Conservation (phyloP, 148 eudicot genomes). For the Mesembryanthemum crystallinum region DNA sequence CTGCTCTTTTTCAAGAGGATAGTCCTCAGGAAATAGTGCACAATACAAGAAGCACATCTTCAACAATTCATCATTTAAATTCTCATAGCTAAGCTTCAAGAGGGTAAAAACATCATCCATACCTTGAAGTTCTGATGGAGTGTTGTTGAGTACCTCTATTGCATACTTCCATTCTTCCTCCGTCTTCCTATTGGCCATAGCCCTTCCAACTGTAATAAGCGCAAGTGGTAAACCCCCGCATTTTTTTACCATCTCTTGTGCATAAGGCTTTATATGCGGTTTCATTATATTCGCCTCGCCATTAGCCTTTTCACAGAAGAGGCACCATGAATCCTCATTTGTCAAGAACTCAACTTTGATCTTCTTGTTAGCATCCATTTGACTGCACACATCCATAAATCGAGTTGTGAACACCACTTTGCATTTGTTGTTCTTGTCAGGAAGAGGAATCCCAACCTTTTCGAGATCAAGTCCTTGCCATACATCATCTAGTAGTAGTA, state of each 20-base stretch:
- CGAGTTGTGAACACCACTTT: conserved; percentile 47
- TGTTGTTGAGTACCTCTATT: conserved; percentile 30
- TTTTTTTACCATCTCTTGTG: conserved; percentile 29
- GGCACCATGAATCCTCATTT: conserved; percentile 38
- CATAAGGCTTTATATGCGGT: conserved; percentile 22
- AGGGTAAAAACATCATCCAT: conserved; percentile 35
- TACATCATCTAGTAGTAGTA: conserved; percentile 47
- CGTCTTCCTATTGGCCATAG: conserved; percentile 42
- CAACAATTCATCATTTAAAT: conserved; percentile 23
- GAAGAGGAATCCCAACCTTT: conserved; percentile 43
- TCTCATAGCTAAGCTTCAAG: conserved; percentile 41
- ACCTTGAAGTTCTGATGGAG: conserved; percentile 42
- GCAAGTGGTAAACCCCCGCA: conserved; percentile 55
- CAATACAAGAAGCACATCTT: conserved; percentile 41
- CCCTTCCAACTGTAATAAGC: conserved; percentile 44
- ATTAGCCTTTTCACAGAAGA: conserved; percentile 33
- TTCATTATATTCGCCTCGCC: conserved; percentile 16
- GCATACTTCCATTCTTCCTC: conserved; percentile 44
- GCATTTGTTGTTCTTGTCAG: conserved; percentile 32
- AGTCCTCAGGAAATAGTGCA: conserved; percentile 44
- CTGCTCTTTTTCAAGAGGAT: conserved; percentile 38
- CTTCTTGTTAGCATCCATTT: conserved; percentile 48
- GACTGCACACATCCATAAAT: conserved; percentile 38
- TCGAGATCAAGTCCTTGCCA: conserved; percentile 43
- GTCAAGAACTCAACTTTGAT: conserved; percentile 39